These are phyloP conservation scores for Naganishia randhawae DNA, from an alignment of 768 basidiomycete species.

Conservation along the genomic window DNA sequence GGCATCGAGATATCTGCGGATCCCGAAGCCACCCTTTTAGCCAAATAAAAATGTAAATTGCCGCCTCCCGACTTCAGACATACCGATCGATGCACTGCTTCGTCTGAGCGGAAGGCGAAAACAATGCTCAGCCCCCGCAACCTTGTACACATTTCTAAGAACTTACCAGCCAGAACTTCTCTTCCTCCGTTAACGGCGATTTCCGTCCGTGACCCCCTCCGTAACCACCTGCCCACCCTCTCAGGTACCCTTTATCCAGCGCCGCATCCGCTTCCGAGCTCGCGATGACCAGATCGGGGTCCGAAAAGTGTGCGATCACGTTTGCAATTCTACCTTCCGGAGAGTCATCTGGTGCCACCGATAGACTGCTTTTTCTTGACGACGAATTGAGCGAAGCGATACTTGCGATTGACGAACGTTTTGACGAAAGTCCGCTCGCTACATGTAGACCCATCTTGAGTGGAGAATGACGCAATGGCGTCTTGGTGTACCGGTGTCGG, in stretches of 20 bases:
- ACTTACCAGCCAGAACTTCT: conserved; percentile 25
- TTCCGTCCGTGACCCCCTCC: conserved; percentile 20
- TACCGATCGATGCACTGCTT: conserved; percentile 18
- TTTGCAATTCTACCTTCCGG: neutral
- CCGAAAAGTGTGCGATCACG: conserved; percentile 23
- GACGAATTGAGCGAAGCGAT: conserved; percentile 1
- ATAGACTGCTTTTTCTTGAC: neutral
- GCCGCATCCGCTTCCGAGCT: conserved; percentile 15
- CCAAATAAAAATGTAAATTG: too few relatives aligned
- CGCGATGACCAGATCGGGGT: conserved; percentile 19
- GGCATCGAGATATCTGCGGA: conserved; percentile 1
- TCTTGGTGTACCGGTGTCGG: neutral
- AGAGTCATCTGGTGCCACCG: neutral
- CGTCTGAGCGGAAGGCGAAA: neutral
- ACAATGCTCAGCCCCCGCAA: neutral
- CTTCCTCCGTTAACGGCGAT: conserved; percentile 5
- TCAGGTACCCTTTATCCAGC: conserved; percentile 23
- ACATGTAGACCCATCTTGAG: conserved; percentile 9
- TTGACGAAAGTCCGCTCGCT: conserved; percentile 12
- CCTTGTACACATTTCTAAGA: neutral
- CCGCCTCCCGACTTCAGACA: too few relatives aligned
- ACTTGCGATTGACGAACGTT: conserved; percentile 14
- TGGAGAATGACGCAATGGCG: neutral
- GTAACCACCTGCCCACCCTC: conserved; percentile 24
- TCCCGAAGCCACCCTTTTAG: neutral